phyloP scores from a whole-genome alignment of 2,329 filamentous ascomycete species.

The Madurella fahalii region DNA sequence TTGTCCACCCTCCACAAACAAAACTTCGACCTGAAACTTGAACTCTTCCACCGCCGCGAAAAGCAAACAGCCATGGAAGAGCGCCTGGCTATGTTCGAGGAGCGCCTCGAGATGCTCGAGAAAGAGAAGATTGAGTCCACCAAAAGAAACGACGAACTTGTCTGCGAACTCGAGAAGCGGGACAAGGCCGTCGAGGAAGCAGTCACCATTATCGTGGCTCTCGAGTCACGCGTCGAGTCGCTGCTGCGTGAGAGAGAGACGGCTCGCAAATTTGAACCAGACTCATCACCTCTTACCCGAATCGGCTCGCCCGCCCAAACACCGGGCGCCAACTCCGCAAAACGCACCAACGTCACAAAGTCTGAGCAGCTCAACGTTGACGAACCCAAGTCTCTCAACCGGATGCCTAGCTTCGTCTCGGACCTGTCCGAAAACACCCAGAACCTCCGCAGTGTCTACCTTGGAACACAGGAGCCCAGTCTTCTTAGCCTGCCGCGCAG shows the following conservation, averaged over 20 bases:
- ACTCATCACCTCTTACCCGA: constrained; percentile 34
- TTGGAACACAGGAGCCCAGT: constrained; percentile 45
- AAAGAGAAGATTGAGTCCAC: constrained; percentile 49
- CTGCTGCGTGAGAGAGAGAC: constrained; percentile 51
- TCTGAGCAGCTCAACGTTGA: constrained; percentile 24
- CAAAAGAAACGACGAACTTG: constrained; percentile 52
- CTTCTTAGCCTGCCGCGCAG: constrained; percentile 47
- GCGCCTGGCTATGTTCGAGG: constrained; percentile 43
- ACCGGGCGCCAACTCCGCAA: constrained; percentile 21
- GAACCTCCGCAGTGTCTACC: constrained; percentile 57
- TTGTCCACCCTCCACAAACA: constrained; percentile 68
- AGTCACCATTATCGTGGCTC: constrained; percentile 61
- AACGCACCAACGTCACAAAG: constrained; percentile 23
- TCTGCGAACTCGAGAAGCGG: constrained; percentile 60
- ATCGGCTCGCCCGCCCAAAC: constrained; percentile 28
- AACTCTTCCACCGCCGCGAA: constrained; percentile 66
- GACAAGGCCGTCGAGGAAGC: constrained; percentile 69
- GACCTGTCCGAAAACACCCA: constrained; percentile 57
- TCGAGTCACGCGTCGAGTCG: constrained; percentile 58
- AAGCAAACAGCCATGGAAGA: constrained; percentile 57
- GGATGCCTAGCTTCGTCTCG: constrained; percentile 63
- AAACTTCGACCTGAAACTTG: constrained; percentile 73
- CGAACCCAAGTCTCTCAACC: constrained; percentile 40
- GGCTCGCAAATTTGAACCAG: constrained; percentile 47
- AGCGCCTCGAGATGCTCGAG: constrained; percentile 52